These are phyloP conservation scores for Bryoglossum gracile DNA, from an alignment of 495 filamentous ascomycete genomes.

Conservation along the genomic window DNA sequence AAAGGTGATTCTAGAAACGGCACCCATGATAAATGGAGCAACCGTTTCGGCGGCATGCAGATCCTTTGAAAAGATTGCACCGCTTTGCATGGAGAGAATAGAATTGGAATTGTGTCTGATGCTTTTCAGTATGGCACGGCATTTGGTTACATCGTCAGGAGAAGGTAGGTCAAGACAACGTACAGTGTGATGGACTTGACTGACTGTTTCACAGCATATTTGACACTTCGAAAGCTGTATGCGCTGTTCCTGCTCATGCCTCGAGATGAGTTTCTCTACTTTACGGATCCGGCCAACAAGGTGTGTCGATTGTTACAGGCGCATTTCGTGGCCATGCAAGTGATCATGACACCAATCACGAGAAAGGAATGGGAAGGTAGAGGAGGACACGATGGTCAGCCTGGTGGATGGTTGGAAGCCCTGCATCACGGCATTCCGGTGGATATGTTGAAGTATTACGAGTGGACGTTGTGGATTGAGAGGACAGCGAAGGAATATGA, in stretches of 20 bases:
- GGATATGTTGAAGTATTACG: conserved; percentile 33
- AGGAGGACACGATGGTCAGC: not conserved
- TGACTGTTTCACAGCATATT: conserved; percentile 22
- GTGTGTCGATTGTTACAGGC: conserved; percentile 43
- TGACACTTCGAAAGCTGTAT: conserved; percentile 30
- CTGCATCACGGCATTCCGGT: conserved; percentile 36
- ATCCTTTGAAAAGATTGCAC: conserved; percentile 30
- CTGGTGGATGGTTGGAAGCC: conserved; percentile 16
- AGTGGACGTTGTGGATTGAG: conserved; percentile 43
- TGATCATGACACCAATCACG: conserved; percentile 45
- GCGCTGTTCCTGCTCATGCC: conserved; percentile 31
- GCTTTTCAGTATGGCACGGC: conserved; percentile 18
- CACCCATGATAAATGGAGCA: conserved; percentile 28
- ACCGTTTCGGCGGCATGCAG: conserved; percentile 33
- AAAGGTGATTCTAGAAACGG: too few species aligned
- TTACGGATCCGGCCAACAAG: conserved; percentile 44
- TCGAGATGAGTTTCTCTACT: conserved; percentile 44
- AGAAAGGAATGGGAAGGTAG: conserved; percentile 3
- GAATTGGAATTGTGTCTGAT: conserved; percentile 20
- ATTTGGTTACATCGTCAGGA: conserved; percentile 22
- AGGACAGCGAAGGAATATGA: too few species aligned
- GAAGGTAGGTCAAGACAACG: conserved; percentile 19
- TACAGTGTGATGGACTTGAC: not conserved
- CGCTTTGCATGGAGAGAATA: conserved; percentile 24
- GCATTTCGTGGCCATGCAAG: conserved; percentile 52